A percentile compares a stretch with the other conserved stretches of the same genome.
phyloP scores from a whole-genome alignment of 1,284 basidiomycete species.

The Pseudozyma sp. region DNA sequence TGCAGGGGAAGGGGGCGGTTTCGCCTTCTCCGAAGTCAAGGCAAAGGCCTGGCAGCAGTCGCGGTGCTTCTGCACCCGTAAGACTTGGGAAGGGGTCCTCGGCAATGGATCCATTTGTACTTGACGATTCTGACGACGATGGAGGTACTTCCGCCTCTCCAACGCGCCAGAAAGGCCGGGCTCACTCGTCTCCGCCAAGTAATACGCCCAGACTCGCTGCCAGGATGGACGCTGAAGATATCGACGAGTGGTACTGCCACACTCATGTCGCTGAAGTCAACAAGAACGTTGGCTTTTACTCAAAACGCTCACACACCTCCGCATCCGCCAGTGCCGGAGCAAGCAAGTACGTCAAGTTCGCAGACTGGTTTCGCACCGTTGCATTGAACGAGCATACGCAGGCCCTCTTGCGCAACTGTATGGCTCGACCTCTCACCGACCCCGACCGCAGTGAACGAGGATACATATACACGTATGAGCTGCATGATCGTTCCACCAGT shows the following conservation, averaged over 20 bases:
- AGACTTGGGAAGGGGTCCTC: not conserved
- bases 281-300: slow-evolving; percentile 48
- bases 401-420: slow-evolving; percentile 36
- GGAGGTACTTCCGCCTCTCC: not conserved
- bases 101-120: slow-evolving; percentile 14
- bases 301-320: no score
- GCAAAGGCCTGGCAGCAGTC: not conserved
- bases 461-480: slow-evolving; percentile 59
- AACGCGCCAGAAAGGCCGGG: not conserved
- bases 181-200: not conserved
- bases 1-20: not conserved
- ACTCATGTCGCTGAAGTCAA: slow-evolving; percentile 58
- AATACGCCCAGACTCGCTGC: not conserved
- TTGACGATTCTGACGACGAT: slow-evolving; percentile 18
- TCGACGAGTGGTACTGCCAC: slow-evolving; percentile 45
- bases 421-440: slow-evolving; percentile 22
- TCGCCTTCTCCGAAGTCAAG: not conserved
- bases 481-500: slow-evolving; percentile 26
- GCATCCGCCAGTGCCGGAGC: no score
- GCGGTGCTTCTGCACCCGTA: slow-evolving; percentile 14
- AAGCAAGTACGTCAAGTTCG: no score
- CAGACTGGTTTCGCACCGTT: slow-evolving; percentile 17
- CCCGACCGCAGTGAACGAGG: slow-evolving; percentile 36
- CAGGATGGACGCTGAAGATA: slow-evolving; percentile 14
- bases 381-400: slow-evolving; percentile 21